Conservation (phyloP, 495 filamentous ascomycete genomes). For the Penicillium ucsense region DNA sequence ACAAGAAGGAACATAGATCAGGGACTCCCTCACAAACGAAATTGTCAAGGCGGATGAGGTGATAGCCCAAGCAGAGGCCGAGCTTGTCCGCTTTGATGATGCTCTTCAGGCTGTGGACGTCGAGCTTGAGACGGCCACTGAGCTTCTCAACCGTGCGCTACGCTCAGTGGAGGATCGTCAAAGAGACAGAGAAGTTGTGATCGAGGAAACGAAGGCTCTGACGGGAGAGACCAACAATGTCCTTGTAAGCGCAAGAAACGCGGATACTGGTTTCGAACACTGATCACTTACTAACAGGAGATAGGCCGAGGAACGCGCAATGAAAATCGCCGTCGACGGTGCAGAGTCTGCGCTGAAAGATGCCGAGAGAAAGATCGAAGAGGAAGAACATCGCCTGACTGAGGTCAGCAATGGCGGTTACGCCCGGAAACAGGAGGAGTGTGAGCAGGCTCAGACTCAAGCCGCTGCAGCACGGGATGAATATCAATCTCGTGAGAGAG, state of each 20-base stretch:
- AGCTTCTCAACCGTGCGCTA: conserved; percentile 44
- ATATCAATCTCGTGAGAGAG: conserved; percentile 23
- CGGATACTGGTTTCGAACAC: background rate
- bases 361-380: conserved; percentile 28
- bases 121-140: conserved; percentile 42
- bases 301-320: conserved; percentile 43
- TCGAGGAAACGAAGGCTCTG: conserved; percentile 25
- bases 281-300: background rate
- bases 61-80: conserved; percentile 34
- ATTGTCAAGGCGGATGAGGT: conserved; percentile 25
- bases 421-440: conserved; percentile 36
- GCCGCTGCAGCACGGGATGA: conserved; percentile 21
- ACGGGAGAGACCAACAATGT: conserved; percentile 26
- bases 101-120: conserved; percentile 36
- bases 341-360: conserved; percentile 32
- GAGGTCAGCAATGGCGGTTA: conserved; percentile 45
- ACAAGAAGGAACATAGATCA: conserved; percentile 15
- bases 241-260: conserved; percentile 26
- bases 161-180: conserved; percentile 34
- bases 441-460: conserved; percentile 27
- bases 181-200: conserved; percentile 28
- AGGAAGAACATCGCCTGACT: conserved; percentile 42
- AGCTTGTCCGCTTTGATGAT: conserved; percentile 27
- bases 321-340: conserved; percentile 35
- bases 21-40: conserved; percentile 22